A percentile compares a stretch with the other conserved stretches of the same genome.
phyloP scores from a whole-genome alignment of 192 early-diverging fungal genomes.

The Geranomyces variabilis region DNA sequence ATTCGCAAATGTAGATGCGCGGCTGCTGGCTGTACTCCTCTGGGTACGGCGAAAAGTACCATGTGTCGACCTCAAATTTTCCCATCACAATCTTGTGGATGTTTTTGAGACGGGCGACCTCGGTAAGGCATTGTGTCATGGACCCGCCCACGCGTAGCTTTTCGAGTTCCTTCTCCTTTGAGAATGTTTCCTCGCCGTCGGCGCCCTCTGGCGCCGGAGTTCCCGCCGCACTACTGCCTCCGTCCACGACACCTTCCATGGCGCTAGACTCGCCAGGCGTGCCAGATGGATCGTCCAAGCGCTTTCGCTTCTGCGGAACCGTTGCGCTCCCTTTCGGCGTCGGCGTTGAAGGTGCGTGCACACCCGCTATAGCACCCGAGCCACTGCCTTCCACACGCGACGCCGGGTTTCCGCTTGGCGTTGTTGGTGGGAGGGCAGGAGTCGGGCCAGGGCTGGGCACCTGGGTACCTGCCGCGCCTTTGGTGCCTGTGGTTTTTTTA shows the following conservation, averaged over 20 bases:
- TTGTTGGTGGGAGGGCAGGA: slow-evolving; percentile 25
- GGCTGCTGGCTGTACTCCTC: slow-evolving; percentile 77
- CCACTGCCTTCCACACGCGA: slow-evolving; percentile 31
- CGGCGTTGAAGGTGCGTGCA: not conserved
- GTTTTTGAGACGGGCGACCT: slow-evolving; percentile 94
- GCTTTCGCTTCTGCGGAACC: slow-evolving; percentile 23
- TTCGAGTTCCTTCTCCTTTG: slow-evolving; percentile 96
- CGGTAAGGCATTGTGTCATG: slow-evolving; percentile 96
- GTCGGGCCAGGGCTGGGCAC: not conserved
- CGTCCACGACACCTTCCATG: not conserved
- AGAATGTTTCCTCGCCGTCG: slow-evolving; percentile 56
- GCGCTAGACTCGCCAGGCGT: slow-evolving; percentile 1
- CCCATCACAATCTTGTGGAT: slow-evolving; percentile 93
- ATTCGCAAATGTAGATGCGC: slow-evolving; percentile 93
- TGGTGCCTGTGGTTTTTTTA: slow-evolving; percentile 19
- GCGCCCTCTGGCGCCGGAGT: not conserved
- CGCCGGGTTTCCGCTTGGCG: slow-evolving; percentile 21
- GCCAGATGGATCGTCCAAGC: slow-evolving; percentile 6
- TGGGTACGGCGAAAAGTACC: slow-evolving; percentile 99
- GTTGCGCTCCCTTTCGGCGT: not conserved
- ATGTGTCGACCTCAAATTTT: slow-evolving; percentile 87
- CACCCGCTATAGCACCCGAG: slow-evolving; percentile 5
- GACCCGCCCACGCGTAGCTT: slow-evolving; percentile 89
- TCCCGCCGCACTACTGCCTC: not conserved
- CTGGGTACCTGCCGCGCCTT: not conserved